phyloP scores from a whole-genome alignment of 192 early-diverging fungal species.

The Rhizophlyctis rosea region DNA sequence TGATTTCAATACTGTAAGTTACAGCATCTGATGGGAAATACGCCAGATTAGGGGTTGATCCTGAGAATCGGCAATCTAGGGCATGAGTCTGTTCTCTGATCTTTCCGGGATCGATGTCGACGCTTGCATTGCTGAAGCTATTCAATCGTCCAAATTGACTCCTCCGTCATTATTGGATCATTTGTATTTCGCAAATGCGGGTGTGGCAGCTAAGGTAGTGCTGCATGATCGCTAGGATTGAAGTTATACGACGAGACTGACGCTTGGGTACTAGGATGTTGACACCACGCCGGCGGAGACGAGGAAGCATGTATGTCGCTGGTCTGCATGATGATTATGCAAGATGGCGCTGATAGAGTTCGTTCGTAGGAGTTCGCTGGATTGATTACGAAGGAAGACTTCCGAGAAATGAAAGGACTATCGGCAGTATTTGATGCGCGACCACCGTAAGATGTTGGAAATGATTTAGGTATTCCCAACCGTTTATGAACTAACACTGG shows the following conservation, averaged over 20 bases:
- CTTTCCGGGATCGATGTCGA: constrained; percentile 74
- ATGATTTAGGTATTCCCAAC: no score
- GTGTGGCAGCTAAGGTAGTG: neutral
- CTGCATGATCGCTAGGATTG: neutral
- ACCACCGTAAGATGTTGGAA: neutral
- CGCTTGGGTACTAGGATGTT: neutral
- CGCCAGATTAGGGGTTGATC: constrained; percentile 9
- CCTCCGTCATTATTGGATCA: constrained; percentile 53
- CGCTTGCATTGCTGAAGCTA: constrained; percentile 57
- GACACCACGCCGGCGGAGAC: neutral
- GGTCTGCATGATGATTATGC: neutral
- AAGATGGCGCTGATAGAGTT: neutral
- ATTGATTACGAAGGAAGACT: neutral
- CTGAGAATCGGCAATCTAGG: constrained; percentile 16
- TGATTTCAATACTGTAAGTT: constrained; percentile 68
- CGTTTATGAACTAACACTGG: no score
- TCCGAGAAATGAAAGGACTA: constrained; percentile 1
- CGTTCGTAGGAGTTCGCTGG: neutral
- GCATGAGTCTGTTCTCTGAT: constrained; percentile 42
- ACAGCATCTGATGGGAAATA: constrained; percentile 47
- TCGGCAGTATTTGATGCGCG: neutral
- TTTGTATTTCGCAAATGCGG: constrained; percentile 2
- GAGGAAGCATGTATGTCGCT: neutral
- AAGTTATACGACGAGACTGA: neutral
- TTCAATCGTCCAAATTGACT: constrained; percentile 65